phyloP scores from a whole-genome alignment of 106 monocot species.

The Chionographis japonica region DNA sequence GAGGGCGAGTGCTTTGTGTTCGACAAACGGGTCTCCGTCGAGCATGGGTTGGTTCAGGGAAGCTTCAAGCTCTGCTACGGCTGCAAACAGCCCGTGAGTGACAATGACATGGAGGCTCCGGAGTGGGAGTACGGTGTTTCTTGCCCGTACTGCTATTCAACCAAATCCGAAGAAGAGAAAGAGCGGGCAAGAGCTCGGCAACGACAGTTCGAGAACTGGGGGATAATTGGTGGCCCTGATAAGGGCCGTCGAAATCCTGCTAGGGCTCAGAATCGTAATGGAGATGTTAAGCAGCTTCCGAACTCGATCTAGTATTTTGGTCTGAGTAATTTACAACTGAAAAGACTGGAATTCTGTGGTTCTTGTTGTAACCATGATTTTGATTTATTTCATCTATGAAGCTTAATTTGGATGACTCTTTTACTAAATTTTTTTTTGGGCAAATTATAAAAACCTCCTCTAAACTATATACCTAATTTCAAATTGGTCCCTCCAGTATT shows the following conservation, averaged over 20 bases:
- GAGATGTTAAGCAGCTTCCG: constrained; percentile 10
- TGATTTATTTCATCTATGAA: too few relatives aligned
- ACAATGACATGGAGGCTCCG: constrained; percentile 67
- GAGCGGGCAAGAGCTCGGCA: constrained; percentile 88
- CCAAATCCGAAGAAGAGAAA: constrained; percentile 83
- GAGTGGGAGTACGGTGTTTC: constrained; percentile 80
- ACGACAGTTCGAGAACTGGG: constrained; percentile 78
- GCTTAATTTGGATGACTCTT: too few relatives aligned
- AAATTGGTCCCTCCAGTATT: too few relatives aligned
- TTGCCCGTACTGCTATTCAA: constrained; percentile 73
- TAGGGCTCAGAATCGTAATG: background rate
- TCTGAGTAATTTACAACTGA: too few relatives aligned
- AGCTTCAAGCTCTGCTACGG: constrained; percentile 92
- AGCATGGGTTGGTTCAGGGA: constrained; percentile 78
- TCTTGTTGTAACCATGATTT: too few relatives aligned
- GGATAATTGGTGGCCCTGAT: constrained; percentile 84
- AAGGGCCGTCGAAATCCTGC: constrained; percentile 57
- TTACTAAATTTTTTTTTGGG: too few relatives aligned
- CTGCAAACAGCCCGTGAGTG: constrained; percentile 86
- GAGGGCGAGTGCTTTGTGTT: constrained; percentile 98
- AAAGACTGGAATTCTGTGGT: too few relatives aligned
- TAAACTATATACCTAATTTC: too few relatives aligned
- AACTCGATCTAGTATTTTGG: constrained; percentile 26
- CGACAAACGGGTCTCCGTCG: constrained; percentile 88
- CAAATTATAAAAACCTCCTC: too few relatives aligned